A percentile compares a stretch with the other conserved stretches of the same genome.
These are phyloP conservation scores for Podaxis rugospora DNA, from an alignment of 768 basidiomycete species.

Conservation along the genomic window DNA sequence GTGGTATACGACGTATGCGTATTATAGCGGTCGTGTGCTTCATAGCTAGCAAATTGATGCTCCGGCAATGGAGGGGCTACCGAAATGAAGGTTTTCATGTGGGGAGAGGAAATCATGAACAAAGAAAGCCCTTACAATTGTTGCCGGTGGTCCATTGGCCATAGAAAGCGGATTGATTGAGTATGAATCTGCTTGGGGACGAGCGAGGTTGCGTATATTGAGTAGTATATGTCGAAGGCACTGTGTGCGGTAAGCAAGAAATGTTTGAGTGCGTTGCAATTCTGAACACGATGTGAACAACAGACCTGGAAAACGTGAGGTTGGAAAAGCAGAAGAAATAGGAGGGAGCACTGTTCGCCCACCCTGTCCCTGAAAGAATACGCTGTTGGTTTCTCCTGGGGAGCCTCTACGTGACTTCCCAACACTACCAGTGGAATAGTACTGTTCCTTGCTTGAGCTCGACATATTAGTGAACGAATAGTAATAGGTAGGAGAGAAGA, in stretches of 20 bases:
- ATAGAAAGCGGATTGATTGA: constrained; percentile 33
- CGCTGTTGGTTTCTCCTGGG: constrained; percentile 60
- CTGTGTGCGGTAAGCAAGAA: constrained; percentile 50
- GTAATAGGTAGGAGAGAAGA: constrained; percentile 49
- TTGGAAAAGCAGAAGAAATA: constrained; percentile 81
- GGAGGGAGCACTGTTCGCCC: constrained; percentile 86
- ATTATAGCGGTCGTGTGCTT: constrained; percentile 54
- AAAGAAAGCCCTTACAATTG: constrained; percentile 25
- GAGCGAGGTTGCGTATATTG: constrained; percentile 64
- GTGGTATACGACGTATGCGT: constrained; percentile 40
- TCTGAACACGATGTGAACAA: constrained; percentile 50
- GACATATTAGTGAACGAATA: constrained; percentile 62
- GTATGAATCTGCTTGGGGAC: constrained; percentile 50
- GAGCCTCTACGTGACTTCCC: constrained; percentile 66
- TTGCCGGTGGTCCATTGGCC: constrained; percentile 33
- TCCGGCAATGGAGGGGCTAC: constrained; percentile 42
- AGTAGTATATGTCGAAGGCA: constrained; percentile 52
- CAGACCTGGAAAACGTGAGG: constrained; percentile 89
- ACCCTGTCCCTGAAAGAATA: constrained; percentile 79
- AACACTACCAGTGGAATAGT: constrained; percentile 59
- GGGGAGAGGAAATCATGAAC: constrained; percentile 15
- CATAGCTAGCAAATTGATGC: constrained; percentile 45
- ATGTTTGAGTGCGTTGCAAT: constrained; percentile 51
- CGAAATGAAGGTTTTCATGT: constrained; percentile 26
- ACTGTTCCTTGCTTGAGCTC: constrained; percentile 67